Conservation (phyloP, 2,329 filamentous ascomycete species). For the Penicillium sp. region DNA sequence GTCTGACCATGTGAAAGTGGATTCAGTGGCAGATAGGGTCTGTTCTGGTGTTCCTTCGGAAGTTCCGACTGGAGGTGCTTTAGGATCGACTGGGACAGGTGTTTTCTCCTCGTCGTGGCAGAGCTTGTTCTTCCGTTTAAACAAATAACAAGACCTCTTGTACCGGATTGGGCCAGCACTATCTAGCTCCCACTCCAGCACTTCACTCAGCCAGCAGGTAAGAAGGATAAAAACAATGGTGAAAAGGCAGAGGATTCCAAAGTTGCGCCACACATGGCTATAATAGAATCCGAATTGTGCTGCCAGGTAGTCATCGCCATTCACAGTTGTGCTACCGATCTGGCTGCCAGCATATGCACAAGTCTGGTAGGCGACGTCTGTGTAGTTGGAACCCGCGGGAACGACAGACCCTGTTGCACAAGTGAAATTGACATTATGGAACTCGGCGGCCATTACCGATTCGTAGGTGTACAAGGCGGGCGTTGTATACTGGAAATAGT, state of each 20-base stretch:
- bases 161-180: slow-evolving; percentile 65
- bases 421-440: slow-evolving; percentile 52
- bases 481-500: slow-evolving; percentile 43
- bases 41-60: slow-evolving; percentile 25
- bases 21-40: slow-evolving; percentile 52
- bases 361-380: slow-evolving; percentile 54
- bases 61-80: slow-evolving; percentile 18
- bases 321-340: slow-evolving; percentile 49
- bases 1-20: slow-evolving; percentile 65
- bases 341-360: slow-evolving; percentile 57
- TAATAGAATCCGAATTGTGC: slow-evolving; percentile 52
- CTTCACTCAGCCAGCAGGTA: slow-evolving; percentile 66
- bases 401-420: slow-evolving; percentile 57
- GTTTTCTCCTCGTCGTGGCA: slow-evolving; percentile 24
- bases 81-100: slow-evolving; percentile 26
- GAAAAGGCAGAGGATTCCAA: slow-evolving; percentile 71
- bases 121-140: slow-evolving; percentile 7
- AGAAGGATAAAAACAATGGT: slow-evolving; percentile 66
- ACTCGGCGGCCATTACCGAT: slow-evolving; percentile 63
- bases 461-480: slow-evolving; percentile 60
- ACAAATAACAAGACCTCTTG: slow-evolving; percentile 54
- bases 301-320: slow-evolving; percentile 54
- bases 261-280: slow-evolving; percentile 66
- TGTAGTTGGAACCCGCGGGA: slow-evolving; percentile 52
- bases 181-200: slow-evolving; percentile 57